phyloP scores from a whole-genome alignment of 139 green algal genomes.

The Auxenochlorella pyrenoidosa region DNA sequence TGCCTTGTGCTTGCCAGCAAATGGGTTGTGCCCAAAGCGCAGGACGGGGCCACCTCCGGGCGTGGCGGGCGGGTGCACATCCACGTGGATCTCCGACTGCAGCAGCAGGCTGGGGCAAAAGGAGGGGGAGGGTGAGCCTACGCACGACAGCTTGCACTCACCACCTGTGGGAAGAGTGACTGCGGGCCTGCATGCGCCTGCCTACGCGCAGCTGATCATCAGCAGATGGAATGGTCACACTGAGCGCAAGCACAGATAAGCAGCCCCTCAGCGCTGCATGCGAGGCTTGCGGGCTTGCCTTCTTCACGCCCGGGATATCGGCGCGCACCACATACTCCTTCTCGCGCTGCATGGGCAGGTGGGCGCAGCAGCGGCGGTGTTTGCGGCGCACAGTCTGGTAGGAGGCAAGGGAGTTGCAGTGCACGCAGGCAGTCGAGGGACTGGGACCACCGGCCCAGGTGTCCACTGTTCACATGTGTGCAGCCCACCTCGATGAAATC shows the following conservation, averaged over 20 bases:
- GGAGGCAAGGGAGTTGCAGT: background rate
- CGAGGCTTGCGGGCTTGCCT: background rate
- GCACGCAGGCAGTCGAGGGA: too few relatives aligned
- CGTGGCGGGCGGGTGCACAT: constrained; percentile 17
- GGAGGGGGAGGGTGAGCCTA: too few relatives aligned
- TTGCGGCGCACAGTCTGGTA: too few relatives aligned
- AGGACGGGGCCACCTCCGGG: constrained; percentile 19
- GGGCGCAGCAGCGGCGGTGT: background rate
- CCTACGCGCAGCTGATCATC: too few relatives aligned
- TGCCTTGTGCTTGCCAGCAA: background rate
- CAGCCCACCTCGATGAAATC: constrained; percentile 39
- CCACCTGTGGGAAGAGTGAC: too few relatives aligned
- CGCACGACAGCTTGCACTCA: too few relatives aligned
- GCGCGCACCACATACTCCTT: constrained; percentile 41
- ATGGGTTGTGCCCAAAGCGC: constrained; percentile 39
- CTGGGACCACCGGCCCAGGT: too few relatives aligned
- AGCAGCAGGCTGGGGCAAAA: background rate
- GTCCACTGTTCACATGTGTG: too few relatives aligned
- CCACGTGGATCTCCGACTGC: constrained; percentile 36
- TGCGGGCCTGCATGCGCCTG: too few relatives aligned
- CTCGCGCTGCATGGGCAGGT: constrained; percentile 7
- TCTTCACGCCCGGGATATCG: constrained; percentile 38
- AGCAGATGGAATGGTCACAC: too few relatives aligned
- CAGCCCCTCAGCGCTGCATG: background rate
- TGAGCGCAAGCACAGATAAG: background rate